Evolutionary conservation across 1,284 basidiomycete species (phyloP), one percentile per base, ranked within the genome.

Genomic region (Trametes pubescens): DNA sequence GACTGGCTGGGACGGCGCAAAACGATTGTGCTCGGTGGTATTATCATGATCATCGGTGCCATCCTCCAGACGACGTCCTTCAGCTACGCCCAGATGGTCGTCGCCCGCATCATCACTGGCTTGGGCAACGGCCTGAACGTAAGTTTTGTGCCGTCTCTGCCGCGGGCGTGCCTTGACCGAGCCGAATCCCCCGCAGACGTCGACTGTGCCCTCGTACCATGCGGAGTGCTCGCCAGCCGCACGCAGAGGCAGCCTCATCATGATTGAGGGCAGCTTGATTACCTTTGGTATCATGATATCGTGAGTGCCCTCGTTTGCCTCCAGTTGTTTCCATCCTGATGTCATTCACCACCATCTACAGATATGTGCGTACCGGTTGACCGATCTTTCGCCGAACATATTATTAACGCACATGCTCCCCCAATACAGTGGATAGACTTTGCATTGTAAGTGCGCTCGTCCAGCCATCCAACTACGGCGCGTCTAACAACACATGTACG

Each of bases 201-300:
- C 86, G 2, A 87, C 86, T 11, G 85, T 88, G 1, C 86, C 86
- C 10, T 79, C 80, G 8, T 88, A 89, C 67, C 89, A 90, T 59
- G 86, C 88, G 0, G 90, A 92, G 72, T 86, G 86, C 65, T 86
- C 87, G 2, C 83, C 85, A 9, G 83, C 88, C 2, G 78, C 83
- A 40, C 83, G 82, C 67, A 79, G 90, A 62, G 89, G 90, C 22
- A 83, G 84, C 64, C 80, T 89, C 61, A 90, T 91, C 49, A 87
- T 89, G 82, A 79, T 91, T 48, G 88, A 90, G 76, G 87, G 89
- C 4, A 85, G 83, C 70, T 77, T 91, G 2, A 90, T 91, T 62
- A 86, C 88, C 2, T 87, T 88, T 69, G 90, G 90, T 64, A 85
- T 91, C 70, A 90, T 89, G 84, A 76, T 90, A 62, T 85, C 86